phyloP scores from a whole-genome alignment of 225 moss, liverwort and hornwort species.

The Lunularia cruciata region DNA sequence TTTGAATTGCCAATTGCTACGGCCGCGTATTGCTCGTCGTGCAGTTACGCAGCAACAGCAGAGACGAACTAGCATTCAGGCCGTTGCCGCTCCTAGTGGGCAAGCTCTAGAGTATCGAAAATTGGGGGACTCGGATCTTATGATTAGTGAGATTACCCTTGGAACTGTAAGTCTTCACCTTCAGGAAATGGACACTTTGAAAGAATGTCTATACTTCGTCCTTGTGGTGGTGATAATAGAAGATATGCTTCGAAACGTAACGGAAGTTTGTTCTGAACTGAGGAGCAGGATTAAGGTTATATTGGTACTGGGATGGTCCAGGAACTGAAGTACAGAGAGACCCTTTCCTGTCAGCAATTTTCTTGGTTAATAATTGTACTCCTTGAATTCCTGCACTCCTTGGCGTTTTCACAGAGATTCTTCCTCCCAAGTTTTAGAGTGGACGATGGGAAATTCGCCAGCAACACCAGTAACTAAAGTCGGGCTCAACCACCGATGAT shows the following conservation, averaged over 20 bases:
- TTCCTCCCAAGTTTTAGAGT: no score
- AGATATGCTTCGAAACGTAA: background rate
- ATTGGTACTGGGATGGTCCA: no score
- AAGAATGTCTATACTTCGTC: background rate
- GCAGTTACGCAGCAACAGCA: slow-evolving; percentile 15
- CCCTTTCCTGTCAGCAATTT: no score
- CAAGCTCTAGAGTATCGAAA: slow-evolving; percentile 49
- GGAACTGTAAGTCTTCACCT: slow-evolving; percentile 61
- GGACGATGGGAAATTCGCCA: background rate
- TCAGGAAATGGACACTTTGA: background rate
- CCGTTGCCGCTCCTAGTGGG: slow-evolving; percentile 29
- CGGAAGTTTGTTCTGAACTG: no score
- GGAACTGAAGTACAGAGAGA: no score
- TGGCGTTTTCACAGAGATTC: no score
- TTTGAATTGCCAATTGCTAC: slow-evolving; percentile 9
- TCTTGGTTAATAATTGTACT: no score
- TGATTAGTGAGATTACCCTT: slow-evolving; percentile 75
- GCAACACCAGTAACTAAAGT: background rate
- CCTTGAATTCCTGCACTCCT: no score
- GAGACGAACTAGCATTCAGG: slow-evolving; percentile 22
- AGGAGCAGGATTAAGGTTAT: no score
- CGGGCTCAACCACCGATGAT: no score
- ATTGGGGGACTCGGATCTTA: slow-evolving; percentile 85
- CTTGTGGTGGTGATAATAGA: background rate
- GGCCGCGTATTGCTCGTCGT: background rate